Evolutionary conservation across 164 flowering plant species (phyloP).

Genomic region (Buxus sempervirens): DNA sequence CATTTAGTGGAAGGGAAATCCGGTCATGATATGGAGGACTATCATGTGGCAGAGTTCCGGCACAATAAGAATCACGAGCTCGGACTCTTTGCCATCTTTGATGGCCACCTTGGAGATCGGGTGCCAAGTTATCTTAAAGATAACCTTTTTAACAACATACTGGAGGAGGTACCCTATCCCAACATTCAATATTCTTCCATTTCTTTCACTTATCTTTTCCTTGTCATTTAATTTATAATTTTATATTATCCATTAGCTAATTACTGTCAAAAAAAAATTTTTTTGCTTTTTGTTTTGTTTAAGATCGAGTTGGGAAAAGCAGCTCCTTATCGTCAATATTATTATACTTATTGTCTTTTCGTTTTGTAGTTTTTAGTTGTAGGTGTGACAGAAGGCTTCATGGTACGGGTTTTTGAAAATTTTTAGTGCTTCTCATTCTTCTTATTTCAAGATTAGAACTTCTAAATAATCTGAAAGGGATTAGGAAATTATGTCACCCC

Average conservation of each 20-base stretch:
- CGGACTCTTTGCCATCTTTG: conserved; percentile 67
- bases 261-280: too few relatives aligned
- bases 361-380: too few relatives aligned
- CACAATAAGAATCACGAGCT: conserved; percentile 39
- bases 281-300: too few relatives aligned
- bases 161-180: conserved; percentile 43
- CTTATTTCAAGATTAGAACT: background rate
- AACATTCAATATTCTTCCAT: background rate
- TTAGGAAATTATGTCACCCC: background rate
- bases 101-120: conserved; percentile 63
- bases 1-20: conserved; percentile 62
- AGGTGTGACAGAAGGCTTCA: too few relatives aligned
- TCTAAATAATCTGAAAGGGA: too few relatives aligned
- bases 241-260: background rate
- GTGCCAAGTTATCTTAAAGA: conserved; percentile 49
- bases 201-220: background rate
- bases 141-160: conserved; percentile 56
- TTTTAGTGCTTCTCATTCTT: background rate
- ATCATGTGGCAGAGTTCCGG: conserved; percentile 56
- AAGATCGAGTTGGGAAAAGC: too few relatives aligned
- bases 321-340: too few relatives aligned
- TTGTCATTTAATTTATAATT: background rate
- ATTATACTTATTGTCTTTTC: too few relatives aligned
- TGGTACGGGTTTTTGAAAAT: too few relatives aligned
- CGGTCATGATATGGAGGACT: conserved; percentile 73